Conservation (phyloP, 345 rosid species). For the Rhodomyrtus tomentosa region DNA sequence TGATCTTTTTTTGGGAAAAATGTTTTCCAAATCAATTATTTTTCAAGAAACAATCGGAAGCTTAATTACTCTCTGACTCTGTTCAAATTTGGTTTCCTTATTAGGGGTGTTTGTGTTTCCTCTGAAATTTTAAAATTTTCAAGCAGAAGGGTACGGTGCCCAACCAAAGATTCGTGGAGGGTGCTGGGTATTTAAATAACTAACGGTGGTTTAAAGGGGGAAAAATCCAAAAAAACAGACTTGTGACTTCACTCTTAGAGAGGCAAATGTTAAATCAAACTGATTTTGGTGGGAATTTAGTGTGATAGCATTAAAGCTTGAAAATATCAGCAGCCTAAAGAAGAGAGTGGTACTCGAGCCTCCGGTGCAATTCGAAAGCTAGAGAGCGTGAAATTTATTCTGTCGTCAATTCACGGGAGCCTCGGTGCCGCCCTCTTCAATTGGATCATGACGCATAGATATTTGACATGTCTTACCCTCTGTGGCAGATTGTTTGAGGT, state of each 20-base stretch:
- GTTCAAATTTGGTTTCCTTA: neutral
- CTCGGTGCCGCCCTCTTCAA: neutral
- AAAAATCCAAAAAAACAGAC: neutral
- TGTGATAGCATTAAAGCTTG: neutral
- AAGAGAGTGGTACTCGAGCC: neutral
- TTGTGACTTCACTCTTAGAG: neutral
- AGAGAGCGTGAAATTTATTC: neutral
- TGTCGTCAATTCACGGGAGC: no score
- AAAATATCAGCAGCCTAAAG: neutral
- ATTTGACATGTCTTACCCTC: neutral
- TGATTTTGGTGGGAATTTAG: neutral
- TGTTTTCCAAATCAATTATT: no score
- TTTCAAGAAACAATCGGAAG: no score
- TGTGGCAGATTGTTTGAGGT: constrained; percentile 67
- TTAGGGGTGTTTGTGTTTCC: neutral
- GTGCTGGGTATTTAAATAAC: neutral
- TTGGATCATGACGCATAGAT: neutral
- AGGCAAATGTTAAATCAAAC: neutral
- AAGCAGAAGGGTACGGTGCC: neutral
- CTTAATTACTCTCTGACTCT: neutral
- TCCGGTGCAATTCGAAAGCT: neutral
- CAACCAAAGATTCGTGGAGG: neutral
- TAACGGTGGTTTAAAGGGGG: neutral
- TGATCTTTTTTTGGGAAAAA: no score
- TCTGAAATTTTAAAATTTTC: neutral